Percentiles rank a stretch among this genome's conserved stretches.
Evolutionary conservation across 768 basidiomycete species (phyloP).

Genomic region (Phaeolepiota aurea): DNA sequence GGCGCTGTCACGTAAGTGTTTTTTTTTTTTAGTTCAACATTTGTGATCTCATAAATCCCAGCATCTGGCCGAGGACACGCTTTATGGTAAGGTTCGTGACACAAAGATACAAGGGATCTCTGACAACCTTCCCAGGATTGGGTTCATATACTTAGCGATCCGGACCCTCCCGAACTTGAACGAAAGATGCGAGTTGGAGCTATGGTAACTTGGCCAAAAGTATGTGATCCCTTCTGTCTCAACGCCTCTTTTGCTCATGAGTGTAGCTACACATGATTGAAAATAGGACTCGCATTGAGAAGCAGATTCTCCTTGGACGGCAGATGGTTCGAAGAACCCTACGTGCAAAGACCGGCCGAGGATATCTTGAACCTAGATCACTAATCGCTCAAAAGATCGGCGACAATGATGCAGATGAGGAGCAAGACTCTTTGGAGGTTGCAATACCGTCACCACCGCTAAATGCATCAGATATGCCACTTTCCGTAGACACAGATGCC

Average conservation of each 20-base stretch:
- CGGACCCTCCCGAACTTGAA: conserved; percentile 68
- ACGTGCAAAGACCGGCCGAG: conserved; percentile 22
- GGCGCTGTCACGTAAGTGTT: conserved; percentile 73
- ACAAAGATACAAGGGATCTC: too few species aligned
- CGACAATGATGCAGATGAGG: conserved; percentile 6
- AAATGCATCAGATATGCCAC: conserved; percentile 40
- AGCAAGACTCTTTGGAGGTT: conserved; percentile 9
- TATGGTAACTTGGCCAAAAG: conserved; percentile 95
- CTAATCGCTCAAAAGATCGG: conserved; percentile 11
- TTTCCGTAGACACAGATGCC: conserved; percentile 74
- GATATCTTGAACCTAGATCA: conserved; percentile 13
- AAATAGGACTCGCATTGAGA: conserved; percentile 82
- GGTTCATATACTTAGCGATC: conserved; percentile 78
- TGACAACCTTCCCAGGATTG: conserved; percentile 68
- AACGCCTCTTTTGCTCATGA: not conserved
- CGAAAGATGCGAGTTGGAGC: conserved; percentile 86
- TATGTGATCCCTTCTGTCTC: conserved; percentile 16
- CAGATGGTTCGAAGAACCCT: conserved; percentile 55
- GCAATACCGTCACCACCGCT: conserved; percentile 21
- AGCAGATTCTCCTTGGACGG: conserved; percentile 74
- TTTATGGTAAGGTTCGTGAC: conserved; percentile 44
- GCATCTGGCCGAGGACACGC: conserved; percentile 82
- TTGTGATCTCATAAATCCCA: conserved; percentile 18
- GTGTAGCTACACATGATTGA: conserved; percentile 84
- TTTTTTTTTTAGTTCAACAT: conserved; percentile 16